Base-by-base conservation (phyloP, 257 asterid genomes). In the Solanum commersonii region DNA sequence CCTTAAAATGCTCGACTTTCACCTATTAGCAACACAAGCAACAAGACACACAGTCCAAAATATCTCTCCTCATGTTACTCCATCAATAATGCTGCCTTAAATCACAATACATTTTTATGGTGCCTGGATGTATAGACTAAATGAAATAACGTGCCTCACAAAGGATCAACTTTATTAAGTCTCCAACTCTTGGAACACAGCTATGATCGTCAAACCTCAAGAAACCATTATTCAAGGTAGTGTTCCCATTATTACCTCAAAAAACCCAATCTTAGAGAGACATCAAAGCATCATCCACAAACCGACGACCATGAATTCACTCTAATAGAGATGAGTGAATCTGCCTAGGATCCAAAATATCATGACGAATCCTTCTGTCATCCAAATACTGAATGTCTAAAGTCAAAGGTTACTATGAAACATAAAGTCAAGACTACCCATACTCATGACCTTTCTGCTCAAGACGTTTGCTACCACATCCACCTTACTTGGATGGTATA, bases 201-300 rank as follows among this genome's bases (percentile, higher is more conserved):
- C 1, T 56, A 56, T 20, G n/a, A 56, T 20, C 11, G 4, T 18
- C 65, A 56, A 56, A 56, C n/a, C 5, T 18, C n/a, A 56, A 56
- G 4, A 56, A 7, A 56, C 65, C n/a, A 56, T 56, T 4, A 1
- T 56, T 8, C 11, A 56, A 56, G 11, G 25, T 56, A 16, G 65
- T 0, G 4, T 20, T 0, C 4, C 65, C 65, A 56, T 18, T 20
- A 0, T 56, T 7, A 56, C 65, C n/a, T 56, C 5, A 0, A 3
- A 18, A 56, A 56, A 18, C 2, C 25, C 25, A 56, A 18, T 56
- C 5, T 56, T 20, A 20, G 11, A 56, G n/a, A 56, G 65, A 56
- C 25, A 56, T 8, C 65, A 56, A 18, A 20, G n/a, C 10, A 56
- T 56, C 25, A 56, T 56, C n/a, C 65, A 2, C n/a, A 56, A 56